Conservation (phyloP, 257 asterid species). For the Solanum medicagineum region DNA sequence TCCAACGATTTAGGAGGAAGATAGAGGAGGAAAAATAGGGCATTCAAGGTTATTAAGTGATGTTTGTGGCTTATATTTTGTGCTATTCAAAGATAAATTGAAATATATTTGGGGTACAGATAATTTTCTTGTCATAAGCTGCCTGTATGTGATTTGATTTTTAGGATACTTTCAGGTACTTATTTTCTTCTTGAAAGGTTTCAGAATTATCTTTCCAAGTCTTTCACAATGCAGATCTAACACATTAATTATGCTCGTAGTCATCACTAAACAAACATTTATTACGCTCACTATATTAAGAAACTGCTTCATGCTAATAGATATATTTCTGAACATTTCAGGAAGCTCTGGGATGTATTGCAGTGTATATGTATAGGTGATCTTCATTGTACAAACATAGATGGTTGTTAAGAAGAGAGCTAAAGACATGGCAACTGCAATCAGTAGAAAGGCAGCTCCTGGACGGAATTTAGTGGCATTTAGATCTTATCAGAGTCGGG, state of each 20-base stretch:
- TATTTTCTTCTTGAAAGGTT: neutral
- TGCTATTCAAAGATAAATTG: neutral
- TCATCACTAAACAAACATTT: neutral
- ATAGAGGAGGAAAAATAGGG: neutral
- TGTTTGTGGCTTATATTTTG: neutral
- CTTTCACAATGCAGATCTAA: neutral
- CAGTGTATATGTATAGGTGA: neutral
- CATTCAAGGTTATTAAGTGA: neutral
- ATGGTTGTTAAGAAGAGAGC: neutral
- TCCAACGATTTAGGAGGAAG: neutral
- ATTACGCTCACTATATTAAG: neutral
- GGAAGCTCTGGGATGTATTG: neutral
- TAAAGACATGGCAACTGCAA: neutral
- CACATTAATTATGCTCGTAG: neutral
- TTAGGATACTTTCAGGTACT: neutral
- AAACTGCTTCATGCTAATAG: neutral
- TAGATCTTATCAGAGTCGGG: constrained; percentile 57
- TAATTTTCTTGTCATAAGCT: neutral
- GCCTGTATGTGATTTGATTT: neutral
- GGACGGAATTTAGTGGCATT: constrained; percentile 41
- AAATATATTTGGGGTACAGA: neutral
- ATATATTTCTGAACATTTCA: neutral
- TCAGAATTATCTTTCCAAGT: neutral
- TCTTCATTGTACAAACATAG: neutral
- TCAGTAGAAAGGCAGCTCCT: constrained; percentile 40